Percentiles rank a stretch among this genome's conserved stretches.
phyloP scores from a whole-genome alignment of 202 grass and related monocot genomes.

The Musa balbisiana region DNA sequence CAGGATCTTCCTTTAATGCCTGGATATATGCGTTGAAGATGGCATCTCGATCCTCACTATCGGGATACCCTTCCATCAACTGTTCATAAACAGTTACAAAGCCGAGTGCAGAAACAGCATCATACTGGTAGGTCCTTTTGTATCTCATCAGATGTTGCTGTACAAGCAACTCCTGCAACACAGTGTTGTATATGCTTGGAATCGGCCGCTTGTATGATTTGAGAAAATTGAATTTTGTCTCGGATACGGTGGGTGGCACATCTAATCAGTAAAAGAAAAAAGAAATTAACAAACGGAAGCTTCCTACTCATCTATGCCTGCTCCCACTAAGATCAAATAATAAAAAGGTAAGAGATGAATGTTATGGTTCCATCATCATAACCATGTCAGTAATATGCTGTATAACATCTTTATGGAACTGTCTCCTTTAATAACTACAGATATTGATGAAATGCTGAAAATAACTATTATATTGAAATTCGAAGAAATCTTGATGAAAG shows the following conservation, averaged over 20 bases:
- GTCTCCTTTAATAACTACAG: too few relatives aligned
- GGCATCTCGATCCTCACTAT: conserved; percentile 52
- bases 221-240: conserved; percentile 85
- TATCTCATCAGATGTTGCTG: conserved; percentile 97
- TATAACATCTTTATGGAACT: not conserved
- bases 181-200: conserved; percentile 86
- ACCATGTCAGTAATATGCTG: too few relatives aligned
- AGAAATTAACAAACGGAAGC: conserved; percentile 3
- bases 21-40: conserved; percentile 81
- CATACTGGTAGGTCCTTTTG: conserved; percentile 94
- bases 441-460: too few relatives aligned
- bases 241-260: conserved; percentile 70
- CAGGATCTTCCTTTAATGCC: conserved; percentile 82
- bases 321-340: not conserved
- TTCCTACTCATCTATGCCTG: not conserved
- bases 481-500: too few relatives aligned
- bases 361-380: not conserved
- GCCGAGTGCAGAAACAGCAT: conserved; percentile 86
- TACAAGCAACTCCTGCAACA: conserved; percentile 89
- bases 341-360: not conserved
- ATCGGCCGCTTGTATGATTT: conserved; percentile 91
- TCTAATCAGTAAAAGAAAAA: conserved; percentile 45
- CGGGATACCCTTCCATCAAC: conserved; percentile 94
- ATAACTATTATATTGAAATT: too few relatives aligned
- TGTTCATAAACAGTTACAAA: conserved; percentile 90